Conservation (phyloP, 2,329 filamentous ascomycete genomes). For the Pseudopyrenochaeta lycopersici region DNA sequence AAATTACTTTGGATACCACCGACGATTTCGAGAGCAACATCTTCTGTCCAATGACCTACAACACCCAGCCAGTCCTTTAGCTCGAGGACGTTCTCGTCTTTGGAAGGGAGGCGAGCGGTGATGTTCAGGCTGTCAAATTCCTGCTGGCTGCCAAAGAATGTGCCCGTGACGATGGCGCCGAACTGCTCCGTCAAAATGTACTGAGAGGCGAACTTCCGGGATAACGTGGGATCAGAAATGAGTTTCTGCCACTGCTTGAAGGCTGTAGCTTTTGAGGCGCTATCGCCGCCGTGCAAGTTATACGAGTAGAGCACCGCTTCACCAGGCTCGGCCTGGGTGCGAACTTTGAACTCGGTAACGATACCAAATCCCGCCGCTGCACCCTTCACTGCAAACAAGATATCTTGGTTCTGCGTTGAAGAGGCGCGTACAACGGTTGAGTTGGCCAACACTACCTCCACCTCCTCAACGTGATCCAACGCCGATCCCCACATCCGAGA, state of each 20-base stretch:
- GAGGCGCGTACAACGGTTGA: constrained; percentile 52
- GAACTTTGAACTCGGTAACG: constrained; percentile 51
- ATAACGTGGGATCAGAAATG: constrained; percentile 41
- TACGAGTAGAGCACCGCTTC: constrained; percentile 46
- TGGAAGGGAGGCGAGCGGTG: constrained; percentile 32
- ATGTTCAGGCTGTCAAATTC: constrained; percentile 48
- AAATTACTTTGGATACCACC: constrained; percentile 44
- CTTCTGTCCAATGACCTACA: constrained; percentile 45
- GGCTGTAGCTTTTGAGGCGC: constrained; percentile 32
- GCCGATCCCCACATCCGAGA: constrained; percentile 45
- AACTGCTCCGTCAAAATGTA: constrained; percentile 42
- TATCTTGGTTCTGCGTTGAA: constrained; percentile 45
- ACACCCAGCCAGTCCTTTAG: constrained; percentile 45
- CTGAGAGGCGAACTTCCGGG: constrained; percentile 44
- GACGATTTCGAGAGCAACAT: constrained; percentile 37
- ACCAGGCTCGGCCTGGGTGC: constrained; percentile 44
- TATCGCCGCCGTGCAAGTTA: constrained; percentile 35
- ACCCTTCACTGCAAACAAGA: constrained; percentile 55
- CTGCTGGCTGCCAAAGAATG: constrained; percentile 42
- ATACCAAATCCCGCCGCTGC: constrained; percentile 55
- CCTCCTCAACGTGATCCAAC: constrained; percentile 46
- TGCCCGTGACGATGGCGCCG: constrained; percentile 43
- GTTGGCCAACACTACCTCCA: constrained; percentile 51
- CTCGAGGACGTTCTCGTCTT: constrained; percentile 28
- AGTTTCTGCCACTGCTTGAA: constrained; percentile 49